Base-by-base conservation (phyloP, 1,139 yeast species). In the Debaryomycetaceae sp. region DNA sequence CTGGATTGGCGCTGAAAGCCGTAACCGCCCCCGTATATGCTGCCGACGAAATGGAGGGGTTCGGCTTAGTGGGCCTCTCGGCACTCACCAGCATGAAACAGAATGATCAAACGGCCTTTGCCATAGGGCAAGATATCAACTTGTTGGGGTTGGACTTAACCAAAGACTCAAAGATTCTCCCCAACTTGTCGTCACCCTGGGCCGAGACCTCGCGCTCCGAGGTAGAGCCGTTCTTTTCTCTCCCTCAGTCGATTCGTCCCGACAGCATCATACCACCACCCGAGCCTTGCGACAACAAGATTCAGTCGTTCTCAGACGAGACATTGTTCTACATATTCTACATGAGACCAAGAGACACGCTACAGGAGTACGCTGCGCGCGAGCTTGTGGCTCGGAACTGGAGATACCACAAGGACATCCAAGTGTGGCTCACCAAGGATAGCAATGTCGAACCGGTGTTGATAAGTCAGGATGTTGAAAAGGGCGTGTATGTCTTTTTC, bases 341-440 rank as follows among this genome's bases (percentile, higher is more conserved):
- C 59, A 84, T 94, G 47, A 86, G 82, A 65, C 96, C 98, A 5
- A 77, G 91, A 37, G 96, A 93, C 50, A 79, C 88, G 4, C 65
- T 91, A 56, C 99, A 93, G 56, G 98, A 93, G 54, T 73, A 86
- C 36, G 94, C 95, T 3, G 95, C 97, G 1, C 71, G 91, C 37
- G 98, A 91, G 54, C 71, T 93, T 46, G 79, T 78, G 48, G 80
- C 80, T 38, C 72, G 98, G 45, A 91, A 89, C 58, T 93, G 99
- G 99, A 74, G 98, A 43, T 93, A 85, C 50, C 98, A 93, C 58
- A 91, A 89, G 58, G 95, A 86, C 40, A 73, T 91, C 36, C 94
- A 89, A 58, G 88, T 93, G 29, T 93, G 98, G 98, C 65, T 93
- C 38, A 91, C 98, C 11, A 93, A 91, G 57, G 96, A 89, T 49